Conservation (phyloP, 371 early-diverging fungal species). For the Rhizopus sp. region DNA sequence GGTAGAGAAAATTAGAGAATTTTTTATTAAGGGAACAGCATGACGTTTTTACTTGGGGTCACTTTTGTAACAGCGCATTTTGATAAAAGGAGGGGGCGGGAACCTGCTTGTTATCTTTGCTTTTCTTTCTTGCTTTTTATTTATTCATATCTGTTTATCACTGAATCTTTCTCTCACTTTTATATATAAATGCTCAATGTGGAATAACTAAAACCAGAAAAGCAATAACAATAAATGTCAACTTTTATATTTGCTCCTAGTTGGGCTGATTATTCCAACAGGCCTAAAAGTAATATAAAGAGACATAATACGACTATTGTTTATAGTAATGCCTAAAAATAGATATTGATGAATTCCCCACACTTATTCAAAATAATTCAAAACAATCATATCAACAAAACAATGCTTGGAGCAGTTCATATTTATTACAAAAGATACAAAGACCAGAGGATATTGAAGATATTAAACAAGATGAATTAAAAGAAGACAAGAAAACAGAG, state of each 20-base stretch:
- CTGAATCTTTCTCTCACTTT: conserved; percentile 1
- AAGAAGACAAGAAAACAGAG: conserved; percentile 20
- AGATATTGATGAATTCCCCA: conserved; percentile 19
- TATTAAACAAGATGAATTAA: conserved; percentile 8
- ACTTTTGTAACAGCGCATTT: too few relatives aligned
- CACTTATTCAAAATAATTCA: conserved; percentile 1
- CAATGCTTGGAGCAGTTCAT: conserved; percentile 24
- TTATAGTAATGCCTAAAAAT: background rate
- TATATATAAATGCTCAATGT: background rate
- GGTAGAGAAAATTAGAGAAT: conserved; percentile 7
- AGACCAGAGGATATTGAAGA: conserved; percentile 6
- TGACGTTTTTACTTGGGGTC: too few relatives aligned
- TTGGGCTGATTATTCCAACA: conserved; percentile 26
- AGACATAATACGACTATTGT: background rate
- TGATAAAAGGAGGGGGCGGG: background rate
- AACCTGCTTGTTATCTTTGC: background rate
- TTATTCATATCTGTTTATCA: too few relatives aligned
- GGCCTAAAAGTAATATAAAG: conserved; percentile 19
- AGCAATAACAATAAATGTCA: conserved; percentile 20
- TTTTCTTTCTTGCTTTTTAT: background rate
- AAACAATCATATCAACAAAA: conserved; percentile 1
- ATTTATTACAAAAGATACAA: conserved; percentile 20
- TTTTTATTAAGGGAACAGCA: background rate
- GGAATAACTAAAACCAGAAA: background rate
- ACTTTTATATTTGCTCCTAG: conserved; percentile 32